Evolutionary conservation across 1,284 basidiomycete genomes (phyloP).

Genomic region (Coniferiporia sulphurascens): DNA sequence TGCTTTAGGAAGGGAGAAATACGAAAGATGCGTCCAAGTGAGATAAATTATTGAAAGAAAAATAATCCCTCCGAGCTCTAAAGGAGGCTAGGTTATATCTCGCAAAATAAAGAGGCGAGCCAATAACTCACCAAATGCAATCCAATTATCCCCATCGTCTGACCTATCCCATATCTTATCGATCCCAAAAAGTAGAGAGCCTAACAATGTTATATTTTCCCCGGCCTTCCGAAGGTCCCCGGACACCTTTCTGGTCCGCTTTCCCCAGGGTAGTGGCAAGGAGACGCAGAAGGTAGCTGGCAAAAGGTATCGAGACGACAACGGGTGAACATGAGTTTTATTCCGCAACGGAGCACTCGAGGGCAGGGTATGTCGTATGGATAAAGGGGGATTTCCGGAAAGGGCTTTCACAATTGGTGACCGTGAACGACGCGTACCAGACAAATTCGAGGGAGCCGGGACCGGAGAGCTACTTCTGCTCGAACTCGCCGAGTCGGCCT

Average conservation of each 20-base stretch:
- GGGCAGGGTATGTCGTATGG: constrained; percentile 19
- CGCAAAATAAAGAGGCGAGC: neutral
- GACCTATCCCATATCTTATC: constrained; percentile 25
- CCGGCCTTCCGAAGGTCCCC: constrained; percentile 54
- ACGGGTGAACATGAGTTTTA: constrained; percentile 20
- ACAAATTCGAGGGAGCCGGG: constrained; percentile 2
- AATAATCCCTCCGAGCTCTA: constrained; percentile 59
- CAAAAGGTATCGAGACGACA: constrained; percentile 31
- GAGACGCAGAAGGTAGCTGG: constrained; percentile 40
- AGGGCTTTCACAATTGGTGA: constrained; percentile 13
- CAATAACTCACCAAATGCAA: constrained; percentile 37
- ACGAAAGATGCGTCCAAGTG: constrained; percentile 52
- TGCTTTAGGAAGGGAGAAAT: constrained; percentile 28
- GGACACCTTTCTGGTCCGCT: constrained; percentile 37
- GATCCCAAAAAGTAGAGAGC: constrained; percentile 45
- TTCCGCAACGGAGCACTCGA: constrained; percentile 29
- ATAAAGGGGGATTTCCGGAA: constrained; percentile 17
- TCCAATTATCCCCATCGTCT: constrained; percentile 34
- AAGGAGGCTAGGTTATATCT: neutral
- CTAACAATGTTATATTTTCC: constrained; percentile 50
- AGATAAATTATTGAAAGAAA: constrained; percentile 57
- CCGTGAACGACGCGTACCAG: constrained; percentile 7
- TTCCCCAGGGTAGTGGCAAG: constrained; percentile 38
- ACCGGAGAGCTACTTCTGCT: constrained; percentile 15
- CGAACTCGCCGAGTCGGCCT: constrained; percentile 7